Base-by-base conservation (phyloP, 1,139 yeast species). In the Dujonia santamariae region DNA sequence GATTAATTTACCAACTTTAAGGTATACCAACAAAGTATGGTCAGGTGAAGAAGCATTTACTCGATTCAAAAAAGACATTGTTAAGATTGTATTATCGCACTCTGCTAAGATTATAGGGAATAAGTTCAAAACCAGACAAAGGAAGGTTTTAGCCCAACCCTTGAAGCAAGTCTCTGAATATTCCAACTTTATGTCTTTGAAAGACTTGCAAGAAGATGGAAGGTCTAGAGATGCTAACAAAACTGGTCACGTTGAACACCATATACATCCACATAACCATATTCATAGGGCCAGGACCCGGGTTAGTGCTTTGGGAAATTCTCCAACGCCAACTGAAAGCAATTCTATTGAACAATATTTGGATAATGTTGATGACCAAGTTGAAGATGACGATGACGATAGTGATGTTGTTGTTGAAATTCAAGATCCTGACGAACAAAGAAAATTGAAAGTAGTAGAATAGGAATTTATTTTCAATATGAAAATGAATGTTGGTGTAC, bases 51-150 rank as follows among this genome's bases (percentile, higher is more conserved):
- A 88, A 40, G 66, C 87, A 31, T 71, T 82, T 20, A 58, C 75
- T 37, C 72, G 78, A 28, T 52, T 87, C 34, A 76, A 80, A 51
- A 81, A 78, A 46, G 90, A 85, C 49, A 67, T 88, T 20, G 68
- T 85, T 36, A 78, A 75, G 53, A 68, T 80, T 14, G 76, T 88
- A 25, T 59, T 88, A 35, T 75, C 71, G 32, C 95, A 88, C 50
- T 70, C 94, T 1, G 96, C 96, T 4, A 78, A 83, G 44, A 75
- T 90, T 40, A 67, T 88, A 37, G 85, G 87, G 24, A 88, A 87
- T 58, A 86, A 85, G 56, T 69, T 87, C 47, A 70, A 75, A 42
- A 60, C 62, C 4, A 51, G 58, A 38, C 70, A 64, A 40, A 47
- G 56, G 28, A 41, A 38, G 0, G 47, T 50, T 6, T 42, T 48